Conservation (phyloP, 75 land plant species). For the Pseudotsuga menziesii region DNA sequence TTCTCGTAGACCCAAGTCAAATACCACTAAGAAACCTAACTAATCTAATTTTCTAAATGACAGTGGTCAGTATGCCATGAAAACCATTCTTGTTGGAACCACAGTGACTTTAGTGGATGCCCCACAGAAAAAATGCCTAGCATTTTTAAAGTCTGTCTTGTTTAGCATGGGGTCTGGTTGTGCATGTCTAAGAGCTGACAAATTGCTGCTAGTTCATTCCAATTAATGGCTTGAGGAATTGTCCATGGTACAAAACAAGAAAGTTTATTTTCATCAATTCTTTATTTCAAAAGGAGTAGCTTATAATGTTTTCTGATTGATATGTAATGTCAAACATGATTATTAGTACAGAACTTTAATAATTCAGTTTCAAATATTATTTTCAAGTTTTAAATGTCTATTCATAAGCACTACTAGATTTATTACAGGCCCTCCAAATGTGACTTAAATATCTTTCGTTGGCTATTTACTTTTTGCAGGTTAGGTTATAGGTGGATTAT, state of each 20-base stretch:
- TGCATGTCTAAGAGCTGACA: neutral
- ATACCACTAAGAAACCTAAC: neutral
- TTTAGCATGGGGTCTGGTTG: neutral
- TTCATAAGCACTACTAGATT: neutral
- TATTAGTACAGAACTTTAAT: neutral
- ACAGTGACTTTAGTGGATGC: neutral
- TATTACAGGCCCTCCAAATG: neutral
- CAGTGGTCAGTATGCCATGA: neutral
- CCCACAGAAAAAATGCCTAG: neutral
- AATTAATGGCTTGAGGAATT: neutral
- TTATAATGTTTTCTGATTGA: neutral
- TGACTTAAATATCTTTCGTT: neutral
- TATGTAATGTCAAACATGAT: neutral
- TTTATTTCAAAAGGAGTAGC: neutral
- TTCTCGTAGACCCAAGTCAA: neutral
- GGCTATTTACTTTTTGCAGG: slow-evolving; percentile 41
- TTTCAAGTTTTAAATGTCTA: neutral
- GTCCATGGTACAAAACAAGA: neutral
- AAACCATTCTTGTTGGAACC: neutral
- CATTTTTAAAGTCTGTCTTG: neutral
- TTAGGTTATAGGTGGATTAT: slow-evolving; percentile 87
- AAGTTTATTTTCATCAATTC: neutral
- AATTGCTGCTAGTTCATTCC: neutral
- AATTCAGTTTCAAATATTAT: no score
- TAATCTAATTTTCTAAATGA: neutral